A percentile compares a stretch with the other conserved stretches of the same genome.
phyloP scores from a whole-genome alignment of 306 rosid genomes.

The Coriaria nepalensis region DNA sequence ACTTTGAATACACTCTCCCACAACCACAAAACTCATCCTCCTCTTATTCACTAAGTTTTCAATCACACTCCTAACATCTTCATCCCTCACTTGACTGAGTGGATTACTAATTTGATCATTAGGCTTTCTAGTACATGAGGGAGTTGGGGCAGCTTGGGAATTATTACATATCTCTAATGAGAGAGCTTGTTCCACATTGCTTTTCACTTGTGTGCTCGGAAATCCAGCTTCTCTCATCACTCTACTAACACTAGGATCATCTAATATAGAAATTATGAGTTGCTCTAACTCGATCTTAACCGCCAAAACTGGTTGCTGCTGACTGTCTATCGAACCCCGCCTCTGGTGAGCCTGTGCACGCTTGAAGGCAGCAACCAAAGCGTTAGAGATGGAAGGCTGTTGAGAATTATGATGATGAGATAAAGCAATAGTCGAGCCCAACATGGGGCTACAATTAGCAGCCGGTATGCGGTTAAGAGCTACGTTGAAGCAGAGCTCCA shows the following conservation, averaged over 20 bases:
- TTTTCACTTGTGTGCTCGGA: slow-evolving; percentile 8
- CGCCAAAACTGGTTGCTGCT: slow-evolving; percentile 9
- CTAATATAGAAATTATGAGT: slow-evolving; percentile 9
- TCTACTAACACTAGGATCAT: slow-evolving; percentile 13
- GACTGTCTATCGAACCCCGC: background rate
- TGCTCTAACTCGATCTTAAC: slow-evolving; percentile 12
- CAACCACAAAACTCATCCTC: slow-evolving; percentile 54
- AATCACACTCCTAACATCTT: slow-evolving; percentile 20
- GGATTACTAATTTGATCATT: background rate
- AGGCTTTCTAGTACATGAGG: background rate
- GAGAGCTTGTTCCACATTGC: slow-evolving; percentile 1
- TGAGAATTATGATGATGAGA: background rate
- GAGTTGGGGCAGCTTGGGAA: too few relatives aligned
- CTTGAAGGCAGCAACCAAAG: slow-evolving; percentile 14
- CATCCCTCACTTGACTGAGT: background rate
- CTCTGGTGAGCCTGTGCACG: slow-evolving; percentile 16
- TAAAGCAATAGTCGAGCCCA: background rate
- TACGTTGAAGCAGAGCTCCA: slow-evolving; percentile 16
- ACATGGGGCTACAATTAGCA: background rate
- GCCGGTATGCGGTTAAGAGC: slow-evolving; percentile 15
- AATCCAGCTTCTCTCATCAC: slow-evolving; percentile 18
- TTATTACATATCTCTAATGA: background rate
- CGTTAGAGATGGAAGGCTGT: slow-evolving; percentile 10
- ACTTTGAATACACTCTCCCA: slow-evolving; percentile 56
- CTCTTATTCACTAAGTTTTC: slow-evolving; percentile 34